Evolutionary conservation across 78 protist species (phyloP).

Genomic region (Dictyostelium firmibasis): DNA sequence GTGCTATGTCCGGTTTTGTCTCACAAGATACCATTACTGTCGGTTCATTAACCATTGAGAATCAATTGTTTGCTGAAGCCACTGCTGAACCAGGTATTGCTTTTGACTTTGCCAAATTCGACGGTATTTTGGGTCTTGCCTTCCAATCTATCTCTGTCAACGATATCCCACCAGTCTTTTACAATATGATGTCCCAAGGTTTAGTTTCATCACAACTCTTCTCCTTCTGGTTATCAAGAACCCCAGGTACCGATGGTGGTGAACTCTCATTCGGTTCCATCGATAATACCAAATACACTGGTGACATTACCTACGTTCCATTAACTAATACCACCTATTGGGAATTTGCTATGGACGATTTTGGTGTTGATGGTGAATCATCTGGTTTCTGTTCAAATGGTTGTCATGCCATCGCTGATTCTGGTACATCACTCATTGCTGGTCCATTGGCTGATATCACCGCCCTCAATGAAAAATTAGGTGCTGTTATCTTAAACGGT

Average conservation of each 20-base stretch:
- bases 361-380: constrained; percentile 49
- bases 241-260: constrained; percentile 86
- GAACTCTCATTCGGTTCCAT: constrained; percentile 95
- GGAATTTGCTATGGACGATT: constrained; percentile 83
- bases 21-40: constrained; percentile 86
- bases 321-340: constrained; percentile 90
- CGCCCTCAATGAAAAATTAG: constrained; percentile 80
- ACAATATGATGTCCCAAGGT: constrained; percentile 86
- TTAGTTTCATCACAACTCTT: constrained; percentile 81
- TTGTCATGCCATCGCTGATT: constrained; percentile 95
- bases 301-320: constrained; percentile 87
- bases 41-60: constrained; percentile 83
- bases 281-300: constrained; percentile 85
- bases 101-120: constrained; percentile 93
- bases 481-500: constrained; percentile 62
- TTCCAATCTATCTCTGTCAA: constrained; percentile 93
- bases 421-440: constrained; percentile 97
- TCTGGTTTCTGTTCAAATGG: constrained; percentile 61
- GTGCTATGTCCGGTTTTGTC: constrained; percentile 93
- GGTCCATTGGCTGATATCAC: constrained; percentile 89
- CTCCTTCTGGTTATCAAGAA: constrained; percentile 91
- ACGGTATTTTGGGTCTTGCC: constrained; percentile 96
- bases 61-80: constrained; percentile 95
- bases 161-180: constrained; percentile 89
- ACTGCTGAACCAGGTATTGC: constrained; percentile 93